These are phyloP conservation scores for Colletotrichum horii DNA, from an alignment of 2,329 filamentous ascomycete species.

Conservation along the genomic window DNA sequence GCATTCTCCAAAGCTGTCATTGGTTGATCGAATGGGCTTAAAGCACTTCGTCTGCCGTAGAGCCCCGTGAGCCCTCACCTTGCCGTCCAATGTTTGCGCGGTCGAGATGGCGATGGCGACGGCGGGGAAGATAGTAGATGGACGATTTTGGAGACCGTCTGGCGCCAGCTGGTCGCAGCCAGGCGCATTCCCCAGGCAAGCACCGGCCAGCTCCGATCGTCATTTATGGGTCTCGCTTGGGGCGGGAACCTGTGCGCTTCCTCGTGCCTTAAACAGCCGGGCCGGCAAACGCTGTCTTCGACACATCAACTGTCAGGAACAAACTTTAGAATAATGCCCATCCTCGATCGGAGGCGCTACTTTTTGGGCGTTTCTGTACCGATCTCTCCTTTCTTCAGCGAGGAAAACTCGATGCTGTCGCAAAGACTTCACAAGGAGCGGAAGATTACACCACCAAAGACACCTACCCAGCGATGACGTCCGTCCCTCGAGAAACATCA, in stretches of 20 bases:
- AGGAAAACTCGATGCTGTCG: not conserved
- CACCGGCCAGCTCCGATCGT: not conserved
- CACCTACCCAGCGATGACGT: not conserved
- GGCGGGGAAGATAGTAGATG: not conserved
- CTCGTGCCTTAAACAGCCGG: not conserved
- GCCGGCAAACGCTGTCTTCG: not conserved
- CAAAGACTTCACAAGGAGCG: not conserved
- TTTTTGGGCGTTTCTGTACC: not conserved
- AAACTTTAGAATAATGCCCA: not conserved
- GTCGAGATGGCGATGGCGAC: not conserved
- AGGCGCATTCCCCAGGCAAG: not conserved
- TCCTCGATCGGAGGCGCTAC: not conserved
- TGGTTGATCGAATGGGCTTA: accelerated
- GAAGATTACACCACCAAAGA: not conserved
- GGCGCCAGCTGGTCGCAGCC: not conserved
- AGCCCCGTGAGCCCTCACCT: not conserved
- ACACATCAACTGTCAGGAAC: not conserved
- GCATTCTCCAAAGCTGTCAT: not conserved
- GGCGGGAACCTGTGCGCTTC: not conserved
- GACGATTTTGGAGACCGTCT: not conserved
- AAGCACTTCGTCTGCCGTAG: not conserved
- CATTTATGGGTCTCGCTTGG: not conserved
- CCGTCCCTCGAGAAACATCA: not conserved
- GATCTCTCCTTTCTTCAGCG: not conserved
- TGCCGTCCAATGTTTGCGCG: not conserved